Conservation (phyloP, 495 filamentous ascomycete species). For the Hypoxylon subgilvum region DNA sequence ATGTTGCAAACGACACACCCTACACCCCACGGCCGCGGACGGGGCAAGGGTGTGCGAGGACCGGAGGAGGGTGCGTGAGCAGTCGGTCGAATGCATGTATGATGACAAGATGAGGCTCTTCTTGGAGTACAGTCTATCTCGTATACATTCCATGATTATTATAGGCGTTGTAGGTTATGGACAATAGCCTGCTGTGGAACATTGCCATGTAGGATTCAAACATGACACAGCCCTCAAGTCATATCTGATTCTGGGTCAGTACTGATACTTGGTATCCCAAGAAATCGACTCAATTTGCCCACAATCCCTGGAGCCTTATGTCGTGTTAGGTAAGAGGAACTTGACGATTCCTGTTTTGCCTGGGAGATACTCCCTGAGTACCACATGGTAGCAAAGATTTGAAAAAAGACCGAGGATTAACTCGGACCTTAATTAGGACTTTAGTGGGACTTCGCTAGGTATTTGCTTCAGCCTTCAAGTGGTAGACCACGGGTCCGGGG, state of each 20-base stretch:
- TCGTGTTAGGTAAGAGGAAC: no score
- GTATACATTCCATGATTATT: slow-evolving; percentile 23
- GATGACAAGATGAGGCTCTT: slow-evolving; percentile 44
- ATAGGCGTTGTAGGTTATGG: slow-evolving; percentile 2
- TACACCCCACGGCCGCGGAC: slow-evolving; percentile 21
- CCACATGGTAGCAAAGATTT: no score
- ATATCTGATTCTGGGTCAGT: no score
- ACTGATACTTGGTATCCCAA: no score
- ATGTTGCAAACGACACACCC: slow-evolving; percentile 34
- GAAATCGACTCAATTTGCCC: no score
- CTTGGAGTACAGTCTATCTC: slow-evolving; percentile 27
- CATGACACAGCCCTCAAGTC: no score
- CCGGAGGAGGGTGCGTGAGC: slow-evolving; percentile 25
- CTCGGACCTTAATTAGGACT: slow-evolving; percentile 2
- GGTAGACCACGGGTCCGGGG: no score
- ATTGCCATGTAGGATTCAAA: slow-evolving; percentile 1
- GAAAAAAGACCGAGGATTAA: slow-evolving; percentile 2
- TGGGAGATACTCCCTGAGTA: no score
- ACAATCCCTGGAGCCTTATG: not conserved
- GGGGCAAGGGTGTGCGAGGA: slow-evolving; percentile 24
- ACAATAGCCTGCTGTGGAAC: slow-evolving; percentile 1
- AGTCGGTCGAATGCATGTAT: slow-evolving; percentile 25
- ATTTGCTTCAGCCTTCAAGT: no score
- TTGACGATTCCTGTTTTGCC: no score
- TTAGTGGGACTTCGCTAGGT: not conserved